Base-by-base conservation (phyloP, 768 basidiomycete species). In the Aureoboletus auriporus region DNA sequence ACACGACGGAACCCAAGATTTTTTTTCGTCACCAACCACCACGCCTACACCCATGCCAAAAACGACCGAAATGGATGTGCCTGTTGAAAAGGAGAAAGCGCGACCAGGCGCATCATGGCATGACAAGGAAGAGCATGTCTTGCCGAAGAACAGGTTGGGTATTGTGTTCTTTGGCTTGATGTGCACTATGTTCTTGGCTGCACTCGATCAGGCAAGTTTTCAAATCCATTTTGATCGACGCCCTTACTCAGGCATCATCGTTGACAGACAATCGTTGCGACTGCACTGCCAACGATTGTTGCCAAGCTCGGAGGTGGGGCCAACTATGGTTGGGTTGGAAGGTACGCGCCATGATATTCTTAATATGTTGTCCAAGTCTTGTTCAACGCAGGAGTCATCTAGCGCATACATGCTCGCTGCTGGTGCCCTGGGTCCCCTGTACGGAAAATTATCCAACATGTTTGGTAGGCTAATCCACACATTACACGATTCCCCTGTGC, bases 351-450 rank as follows among this genome's bases (percentile, higher is more conserved):
- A 0, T 35, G 31, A 6, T 38, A 1, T 29, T 39, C 13, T 10
- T 16, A 9, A 39, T 14, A 8, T 33, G 7, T 8, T 14, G 1
- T 26, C 13, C 4, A 11, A 5, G 16, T 3, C 6, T 39, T 34
- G 23, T 12, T 56, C 13, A 56, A 26, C 26, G 2, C 31, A 1
- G 31, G n/a, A 27, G 27, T n/a, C 2, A 4, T 20, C 1, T 45
- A 89, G 88, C 58, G 80, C 89, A 27, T 92, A 91, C 61, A 69
- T 92, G 20, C 77, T 92, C 17, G 75, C 83, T 0, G 79, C 83
- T 5, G 80, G 81, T 6, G 72, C 84, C 4, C 69, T 88, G 10
- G 75, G 82, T 0, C 89, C 90, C 0, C 55, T 89, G 2, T 91
- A 89, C 51, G 90, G 90, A 6, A 91, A 91, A 57, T 62, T 89